Evolutionary conservation across 1,284 basidiomycete species (phyloP).

Genomic region (Ganoderma resinaceum): DNA sequence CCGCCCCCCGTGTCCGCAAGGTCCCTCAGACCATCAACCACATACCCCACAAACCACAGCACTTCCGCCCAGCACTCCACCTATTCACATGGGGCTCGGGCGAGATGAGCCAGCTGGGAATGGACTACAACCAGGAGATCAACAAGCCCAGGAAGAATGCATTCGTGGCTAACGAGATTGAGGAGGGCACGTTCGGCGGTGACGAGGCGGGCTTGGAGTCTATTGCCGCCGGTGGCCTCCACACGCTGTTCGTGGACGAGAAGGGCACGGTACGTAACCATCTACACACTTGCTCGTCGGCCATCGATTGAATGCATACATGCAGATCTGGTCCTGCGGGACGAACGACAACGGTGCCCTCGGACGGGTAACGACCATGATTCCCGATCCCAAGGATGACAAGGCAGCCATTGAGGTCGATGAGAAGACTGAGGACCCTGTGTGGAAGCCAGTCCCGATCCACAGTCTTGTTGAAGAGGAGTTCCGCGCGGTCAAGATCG

Average conservation of each 20-base stretch:
- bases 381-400: constrained; percentile 72
- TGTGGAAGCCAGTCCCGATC: constrained; percentile 77
- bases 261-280: constrained; percentile 74
- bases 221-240: constrained; percentile 83
- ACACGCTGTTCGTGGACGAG: constrained; percentile 86
- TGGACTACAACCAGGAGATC: constrained; percentile 74
- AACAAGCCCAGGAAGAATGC: constrained; percentile 72
- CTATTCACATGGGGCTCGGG: constrained; percentile 89
- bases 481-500: constrained; percentile 86
- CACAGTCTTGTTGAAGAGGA: constrained; percentile 74
- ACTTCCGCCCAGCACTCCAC: constrained; percentile 33
- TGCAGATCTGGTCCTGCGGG: constrained; percentile 85
- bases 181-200: constrained; percentile 70
- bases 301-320: constrained; percentile 3
- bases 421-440: constrained; percentile 79
- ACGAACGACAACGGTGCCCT: constrained; percentile 94
- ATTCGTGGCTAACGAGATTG: constrained; percentile 70
- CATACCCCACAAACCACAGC: constrained; percentile 26
- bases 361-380: constrained; percentile 80
- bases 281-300: constrained; percentile 11
- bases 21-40: constrained; percentile 27
- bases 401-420: constrained; percentile 73
- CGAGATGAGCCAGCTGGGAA: constrained; percentile 89
- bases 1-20: constrained; percentile 26
- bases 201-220: constrained; percentile 78